These are phyloP conservation scores for Fusarium continuum DNA, from an alignment of 2,329 filamentous ascomycete genomes.

Conservation along the genomic window DNA sequence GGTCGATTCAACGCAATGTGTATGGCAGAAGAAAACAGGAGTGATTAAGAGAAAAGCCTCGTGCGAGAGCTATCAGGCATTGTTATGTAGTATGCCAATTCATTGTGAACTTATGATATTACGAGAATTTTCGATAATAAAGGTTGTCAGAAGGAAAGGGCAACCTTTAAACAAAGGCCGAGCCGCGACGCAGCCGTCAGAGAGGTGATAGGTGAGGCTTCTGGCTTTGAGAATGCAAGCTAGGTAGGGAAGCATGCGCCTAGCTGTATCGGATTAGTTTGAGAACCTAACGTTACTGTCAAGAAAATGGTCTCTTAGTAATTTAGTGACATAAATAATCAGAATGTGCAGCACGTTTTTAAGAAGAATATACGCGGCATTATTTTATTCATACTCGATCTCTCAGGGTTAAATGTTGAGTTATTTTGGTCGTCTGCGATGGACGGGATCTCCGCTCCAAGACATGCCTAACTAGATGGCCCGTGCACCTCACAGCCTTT, in stretches of 20 bases:
- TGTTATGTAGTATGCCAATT: background rate
- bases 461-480: constrained; percentile 10
- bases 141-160: constrained; percentile 2
- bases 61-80: background rate
- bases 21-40: background rate
- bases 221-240: constrained; percentile 3
- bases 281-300: no score
- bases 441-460: background rate
- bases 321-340: background rate
- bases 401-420: background rate
- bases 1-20: background rate
- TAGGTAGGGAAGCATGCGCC: background rate
- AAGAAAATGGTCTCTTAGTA: no score
- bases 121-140: background rate
- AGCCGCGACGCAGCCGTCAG: constrained; percentile 25
- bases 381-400: background rate
- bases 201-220: constrained; percentile 21
- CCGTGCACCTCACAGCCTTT: constrained; percentile 20
- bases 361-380: no score
- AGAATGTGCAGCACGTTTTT: background rate
- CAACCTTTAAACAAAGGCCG: constrained; percentile 6
- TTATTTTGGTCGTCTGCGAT: background rate
- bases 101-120: background rate
- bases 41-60: background rate
- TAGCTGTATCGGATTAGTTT: constrained; percentile 11